Evolutionary conservation across 495 filamentous ascomycete species (phyloP), one percentile per base, ranked within the genome.

Genomic region (Cladorrhinum samala): DNA sequence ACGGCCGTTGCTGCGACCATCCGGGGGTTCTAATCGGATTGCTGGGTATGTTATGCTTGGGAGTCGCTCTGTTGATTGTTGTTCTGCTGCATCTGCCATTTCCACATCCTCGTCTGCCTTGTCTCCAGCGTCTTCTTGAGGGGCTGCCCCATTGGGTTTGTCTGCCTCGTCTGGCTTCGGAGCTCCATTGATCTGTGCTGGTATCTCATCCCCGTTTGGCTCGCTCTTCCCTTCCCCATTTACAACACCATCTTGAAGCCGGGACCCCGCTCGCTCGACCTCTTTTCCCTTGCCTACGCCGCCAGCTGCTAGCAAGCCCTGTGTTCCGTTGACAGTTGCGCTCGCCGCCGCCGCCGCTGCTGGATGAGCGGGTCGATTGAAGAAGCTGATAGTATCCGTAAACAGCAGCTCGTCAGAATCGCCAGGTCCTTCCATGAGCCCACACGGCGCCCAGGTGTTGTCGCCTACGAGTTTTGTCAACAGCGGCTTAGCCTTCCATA

Each of bases 381-480:
- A 54, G 37, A 62, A 65, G 33, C 56, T 63, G 16, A 62, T 65
- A 9, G 67, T 58, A 46, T 77, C 68, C 18, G 65, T 68, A 52
- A 78, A 82, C 1, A 83, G 56, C 5, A 39, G 13, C 1, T 41
- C 56, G 18, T 70, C 67, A 42, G 75, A 67, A 59, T 87, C 82
- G 43, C 73, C 66, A 7, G 77, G 72, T 0, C 76, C 75, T 37
- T 81, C 72, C 65, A 88, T 74, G 44, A 73, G 63, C 37, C 80
- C 88, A 63, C 83, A 86, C 4, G 89, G 86, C 57, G 83, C 83
- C 86, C 86, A 96, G 0, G 78, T 80, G 49, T 81, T 76, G 65
- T 96, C 91, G 16, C 91, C 91, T 25, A 88, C 74, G 13, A 95
- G 79, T 59, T 82, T 80, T 23, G 84, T 86, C 54, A 90, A 78